Evolutionary conservation across 1,139 yeast genomes (phyloP), one percentile per base, ranked within the genome.

Genomic region (Pichia sp.): DNA sequence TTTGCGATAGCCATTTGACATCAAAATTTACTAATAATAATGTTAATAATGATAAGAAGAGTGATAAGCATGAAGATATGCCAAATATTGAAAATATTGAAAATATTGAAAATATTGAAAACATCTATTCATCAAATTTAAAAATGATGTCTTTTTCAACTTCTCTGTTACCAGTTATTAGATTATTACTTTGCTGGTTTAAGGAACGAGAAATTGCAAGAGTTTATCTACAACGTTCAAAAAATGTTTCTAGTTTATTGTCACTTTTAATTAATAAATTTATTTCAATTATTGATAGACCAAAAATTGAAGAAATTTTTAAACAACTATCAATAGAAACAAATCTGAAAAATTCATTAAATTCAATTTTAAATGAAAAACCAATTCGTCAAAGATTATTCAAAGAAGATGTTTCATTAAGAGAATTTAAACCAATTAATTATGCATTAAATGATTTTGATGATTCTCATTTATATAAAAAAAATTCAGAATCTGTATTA

Each of bases 391-490:
- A 64, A 1, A 76, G 79, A 54, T 76, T 75, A 50, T 83, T 82
- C 58, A 65, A 69, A 40, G 92, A 84, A 57, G 94, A 85, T 66
- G 78, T 83, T 8, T 65, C 72, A 18, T 67, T 81, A 53, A 77
- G 78, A 53, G 89, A 82, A 51, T 82, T 79, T 56, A 67, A 70
- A 46, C 73, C 82, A 3, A 69, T 83, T 32, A 74, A 72, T 38
- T 75, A 67, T 56, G 75, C 74, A 51, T 70, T 83, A 51, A 73
- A 73, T 47, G 89, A 82, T 60, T 83, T 83, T 58, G 72, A 79
- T 54, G 87, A 82, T 58, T 71, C 71, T 26, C 58, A 59, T 9
- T 58, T 66, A 5, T 60, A 72, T 31, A 52, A 52, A 35, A 58
- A 57, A 35, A 57, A 59, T 38, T 61, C 62, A 40, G 48, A 50